phyloP scores from a whole-genome alignment of 1,284 basidiomycete species.

The Ustilago sp. region DNA sequence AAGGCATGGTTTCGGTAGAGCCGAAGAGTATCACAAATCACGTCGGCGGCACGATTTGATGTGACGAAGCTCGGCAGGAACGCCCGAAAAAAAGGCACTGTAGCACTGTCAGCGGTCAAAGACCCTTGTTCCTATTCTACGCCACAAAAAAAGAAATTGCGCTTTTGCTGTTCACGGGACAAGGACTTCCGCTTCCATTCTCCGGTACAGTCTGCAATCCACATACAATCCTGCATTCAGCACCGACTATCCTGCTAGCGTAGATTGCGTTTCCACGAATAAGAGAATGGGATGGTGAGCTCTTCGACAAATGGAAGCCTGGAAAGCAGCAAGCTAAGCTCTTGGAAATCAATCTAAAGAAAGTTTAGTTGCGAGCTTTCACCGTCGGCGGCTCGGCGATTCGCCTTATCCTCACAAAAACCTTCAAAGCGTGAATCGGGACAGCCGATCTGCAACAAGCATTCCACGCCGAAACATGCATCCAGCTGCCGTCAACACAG shows the following conservation, averaged over 20 bases:
- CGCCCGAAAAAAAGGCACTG: too few species aligned
- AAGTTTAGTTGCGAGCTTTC: neutral
- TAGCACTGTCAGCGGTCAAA: too few species aligned
- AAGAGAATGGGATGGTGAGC: neutral
- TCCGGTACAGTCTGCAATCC: neutral
- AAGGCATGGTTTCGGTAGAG: neutral
- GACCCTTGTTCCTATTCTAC: neutral
- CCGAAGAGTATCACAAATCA: neutral
- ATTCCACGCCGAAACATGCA: neutral
- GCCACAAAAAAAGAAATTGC: neutral
- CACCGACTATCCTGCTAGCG: neutral
- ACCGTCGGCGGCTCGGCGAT: slow-evolving; percentile 2
- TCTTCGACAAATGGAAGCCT: neutral
- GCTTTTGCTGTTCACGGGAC: neutral
- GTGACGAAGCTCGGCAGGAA: slow-evolving; percentile 1
- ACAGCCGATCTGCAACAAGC: neutral
- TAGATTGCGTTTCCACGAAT: neutral
- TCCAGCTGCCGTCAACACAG: neutral
- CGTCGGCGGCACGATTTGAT: slow-evolving; percentile 1
- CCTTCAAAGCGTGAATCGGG: neutral
- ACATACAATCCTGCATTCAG: neutral
- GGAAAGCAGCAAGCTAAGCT: neutral
- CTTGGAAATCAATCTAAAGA: too few species aligned
- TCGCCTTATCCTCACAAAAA: neutral
- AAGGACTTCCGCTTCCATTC: neutral